Base-by-base conservation (phyloP, 2,329 filamentous ascomycete genomes). In the Penicillium sp. region DNA sequence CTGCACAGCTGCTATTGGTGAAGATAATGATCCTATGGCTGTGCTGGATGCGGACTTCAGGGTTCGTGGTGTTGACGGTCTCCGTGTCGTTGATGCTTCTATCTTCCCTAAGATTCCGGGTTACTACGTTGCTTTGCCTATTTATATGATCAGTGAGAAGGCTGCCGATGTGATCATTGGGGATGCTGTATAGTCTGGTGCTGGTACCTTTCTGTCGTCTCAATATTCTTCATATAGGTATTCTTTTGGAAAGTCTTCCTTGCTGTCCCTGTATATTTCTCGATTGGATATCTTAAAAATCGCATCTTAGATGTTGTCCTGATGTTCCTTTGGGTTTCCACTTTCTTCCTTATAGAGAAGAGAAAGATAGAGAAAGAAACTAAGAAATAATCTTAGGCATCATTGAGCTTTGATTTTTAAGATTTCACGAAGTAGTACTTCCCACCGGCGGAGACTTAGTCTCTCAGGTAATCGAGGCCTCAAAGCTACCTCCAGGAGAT, bases 31-130 rank as follows among this genome's bases (percentile, higher is more conserved):
- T 57, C 61, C 71, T 2, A 72, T 74, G 45, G 78, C 78, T 12
- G 79, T 82, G 2, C 61, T 84, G 39, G 79, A 84, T 60, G 68
- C 69, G 0, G 66, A 78, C 37, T 83, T 84, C 60, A 70, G 75
- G 8, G 82, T 85, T 1, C 69, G 77, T 7, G 80, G 80, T 0
- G 74, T 80, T 0, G 66, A 75, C 2, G 76, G 78, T 0, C 62
- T 85, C 46, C 70, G 82, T 30, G 82, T 84, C 4, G 82, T 86
- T 0, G 82, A 85, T 68, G 81, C 80, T 0, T 78, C 74, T 22
- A 71, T 78, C 1, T 84, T 80, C 52, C 78, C 80, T 1, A 72
- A 72, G 53, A 80, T 78, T 50, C 78, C 79, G 0, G 80, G 80
- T 54, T 76, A 71, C 51, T 81, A 78, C 55, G 71, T 77, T n/a